A percentile compares a stretch with the other conserved stretches of the same genome.
phyloP scores from a whole-genome alignment of 495 filamentous ascomycete species.

The Penicillium coffeae region DNA sequence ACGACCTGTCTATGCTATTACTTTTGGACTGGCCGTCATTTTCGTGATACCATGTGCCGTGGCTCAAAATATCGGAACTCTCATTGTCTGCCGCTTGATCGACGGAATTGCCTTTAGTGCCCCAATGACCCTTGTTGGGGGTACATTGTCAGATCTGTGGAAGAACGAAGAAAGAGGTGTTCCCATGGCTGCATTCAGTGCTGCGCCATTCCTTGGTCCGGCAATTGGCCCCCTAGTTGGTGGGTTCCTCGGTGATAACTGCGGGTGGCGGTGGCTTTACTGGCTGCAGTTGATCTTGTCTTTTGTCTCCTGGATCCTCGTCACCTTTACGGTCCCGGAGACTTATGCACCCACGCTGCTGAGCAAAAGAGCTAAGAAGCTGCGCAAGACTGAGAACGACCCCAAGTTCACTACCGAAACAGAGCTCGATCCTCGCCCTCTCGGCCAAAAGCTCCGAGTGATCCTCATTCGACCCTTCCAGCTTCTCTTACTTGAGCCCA shows the following conservation, averaged over 20 bases:
- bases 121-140: slow-evolving; percentile 79
- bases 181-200: slow-evolving; percentile 81
- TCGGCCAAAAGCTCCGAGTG: slow-evolving; percentile 58
- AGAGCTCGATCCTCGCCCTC: slow-evolving; percentile 65
- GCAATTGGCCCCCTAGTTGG: slow-evolving; percentile 70
- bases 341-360: slow-evolving; percentile 75
- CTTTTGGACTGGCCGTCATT: slow-evolving; percentile 60
- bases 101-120: slow-evolving; percentile 80
- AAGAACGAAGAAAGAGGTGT: slow-evolving; percentile 76
- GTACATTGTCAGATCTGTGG: slow-evolving; percentile 78
- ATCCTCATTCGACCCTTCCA: slow-evolving; percentile 75
- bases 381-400: slow-evolving; percentile 64
- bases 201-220: slow-evolving; percentile 74
- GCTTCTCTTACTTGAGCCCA: slow-evolving; percentile 72
- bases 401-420: slow-evolving; percentile 63
- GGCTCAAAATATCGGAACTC: slow-evolving; percentile 66
- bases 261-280: slow-evolving; percentile 81
- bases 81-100: slow-evolving; percentile 68
- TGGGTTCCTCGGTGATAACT: slow-evolving; percentile 65
- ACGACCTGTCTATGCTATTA: slow-evolving; percentile 56
- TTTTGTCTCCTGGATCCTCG: slow-evolving; percentile 60
- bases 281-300: slow-evolving; percentile 75
- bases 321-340: slow-evolving; percentile 77
- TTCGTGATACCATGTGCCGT: slow-evolving; percentile 78
- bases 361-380: slow-evolving; percentile 57